Conservation (phyloP, 306 rosid genomes). For the Fagus crenata region DNA sequence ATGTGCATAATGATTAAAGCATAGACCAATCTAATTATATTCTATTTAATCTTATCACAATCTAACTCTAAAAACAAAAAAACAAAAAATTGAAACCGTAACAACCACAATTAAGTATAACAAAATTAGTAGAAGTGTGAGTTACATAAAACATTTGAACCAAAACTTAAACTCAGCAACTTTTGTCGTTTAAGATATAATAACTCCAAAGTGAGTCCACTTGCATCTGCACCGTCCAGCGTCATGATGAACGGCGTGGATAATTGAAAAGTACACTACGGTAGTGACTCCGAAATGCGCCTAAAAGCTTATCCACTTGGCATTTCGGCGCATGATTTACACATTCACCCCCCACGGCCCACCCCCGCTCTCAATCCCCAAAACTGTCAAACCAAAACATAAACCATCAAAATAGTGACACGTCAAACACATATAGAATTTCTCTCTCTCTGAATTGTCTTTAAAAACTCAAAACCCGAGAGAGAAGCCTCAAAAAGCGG, state of each 20-base stretch:
- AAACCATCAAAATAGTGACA: slow-evolving; percentile 48
- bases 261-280: background rate
- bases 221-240: slow-evolving; percentile 16
- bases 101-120: too few relatives aligned
- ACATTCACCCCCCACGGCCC: too few relatives aligned
- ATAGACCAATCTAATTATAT: too few relatives aligned
- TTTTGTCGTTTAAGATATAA: too few relatives aligned
- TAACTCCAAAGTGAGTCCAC: background rate
- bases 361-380: too few relatives aligned
- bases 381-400: slow-evolving; percentile 43
- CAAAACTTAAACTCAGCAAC: too few relatives aligned
- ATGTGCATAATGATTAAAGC: too few relatives aligned
- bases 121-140: too few relatives aligned
- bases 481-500: slow-evolving; percentile 33
- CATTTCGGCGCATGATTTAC: background rate
- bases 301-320: slow-evolving; percentile 5
- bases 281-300: background rate
- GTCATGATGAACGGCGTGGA: slow-evolving; percentile 5
- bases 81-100: too few relatives aligned
- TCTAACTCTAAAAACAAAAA: too few relatives aligned
- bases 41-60: too few relatives aligned
- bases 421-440: slow-evolving; percentile 41
- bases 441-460: background rate
- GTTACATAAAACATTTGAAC: too few relatives aligned
- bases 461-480: slow-evolving; percentile 35